Base-by-base conservation (phyloP, 208 protist genomes). In the Trypanosomatidae sp. region DNA sequence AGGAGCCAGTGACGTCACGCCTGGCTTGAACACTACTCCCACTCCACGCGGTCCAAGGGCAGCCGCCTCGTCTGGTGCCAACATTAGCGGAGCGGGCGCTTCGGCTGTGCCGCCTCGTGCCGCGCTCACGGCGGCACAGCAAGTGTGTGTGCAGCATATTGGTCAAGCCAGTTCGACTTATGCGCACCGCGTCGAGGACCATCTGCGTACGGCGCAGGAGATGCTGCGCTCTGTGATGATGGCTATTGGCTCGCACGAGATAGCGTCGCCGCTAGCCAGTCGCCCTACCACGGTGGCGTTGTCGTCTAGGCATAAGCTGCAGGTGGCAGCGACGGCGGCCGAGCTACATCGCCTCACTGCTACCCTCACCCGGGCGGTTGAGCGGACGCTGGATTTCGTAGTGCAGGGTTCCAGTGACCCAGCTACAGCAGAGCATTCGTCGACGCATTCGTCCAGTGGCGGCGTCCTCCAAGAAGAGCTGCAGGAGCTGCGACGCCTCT, bases 261-360 rank as follows among this genome's bases (percentile, higher is more conserved):
- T 77, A 49, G 49, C 49, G 39, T 19, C 59, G 5, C 46, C 15
- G 8, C 50, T 56, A 5, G 67, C 59, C n/a, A 36, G 13, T 9
- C 64, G 77, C 44, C 73, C 66, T 4, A 55, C 66, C 43, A 67
- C 58, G 4, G 64, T 58, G 15, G 72, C 83, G 3, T 68, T 78
- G 47, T 58, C 71, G n/a, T 71, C 82, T 25, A 66, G 62, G 12
- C 76, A 76, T 39, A 81, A 80, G 43, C 62, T 85, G 41, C 73
- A 85, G 56, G 65, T 93, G 30, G 64, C 78, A 22, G 74, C 80
- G 47, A 87, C 79, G 2, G 66, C 80, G 15, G 77, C 80, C 12
- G 81, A 89, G 73, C 74, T 93, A 77, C 88, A 93, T 41, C 76
- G 80, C 13, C 88, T 83, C 50, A 86, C 81, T 41, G 79, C 77